Conservation (phyloP, 176 grass and related monocot genomes). For the Zea mays region Zm-B73-REFERENCE-NAM-5.0 NC_050098.1:7319001-7319500, state of each 20-base stretch:
- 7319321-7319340: not conserved
- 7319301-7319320: not conserved
- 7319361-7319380: not conserved
- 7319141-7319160: constrained; percentile 91
- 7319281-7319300: not conserved
- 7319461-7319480: not conserved
- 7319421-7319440: not conserved
- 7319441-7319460: not conserved
- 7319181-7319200: constrained; percentile 95
- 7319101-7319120: constrained; percentile 86
- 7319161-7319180: constrained; percentile 87
- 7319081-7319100: constrained; percentile 61
- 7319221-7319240: constrained; percentile 80
- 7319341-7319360: not conserved
- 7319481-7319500: not conserved
- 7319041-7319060: not conserved
- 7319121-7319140: constrained; percentile 87
- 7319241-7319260: constrained; percentile 94
- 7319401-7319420: not conserved
- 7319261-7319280: not conserved
- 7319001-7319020: constrained; percentile 32
- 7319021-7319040: not conserved
- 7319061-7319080: not conserved
- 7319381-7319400: not conserved
- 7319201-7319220: constrained; percentile 93